phyloP scores from a whole-genome alignment of 129 eudicot species.

The Flaveria ramosissima region DNA sequence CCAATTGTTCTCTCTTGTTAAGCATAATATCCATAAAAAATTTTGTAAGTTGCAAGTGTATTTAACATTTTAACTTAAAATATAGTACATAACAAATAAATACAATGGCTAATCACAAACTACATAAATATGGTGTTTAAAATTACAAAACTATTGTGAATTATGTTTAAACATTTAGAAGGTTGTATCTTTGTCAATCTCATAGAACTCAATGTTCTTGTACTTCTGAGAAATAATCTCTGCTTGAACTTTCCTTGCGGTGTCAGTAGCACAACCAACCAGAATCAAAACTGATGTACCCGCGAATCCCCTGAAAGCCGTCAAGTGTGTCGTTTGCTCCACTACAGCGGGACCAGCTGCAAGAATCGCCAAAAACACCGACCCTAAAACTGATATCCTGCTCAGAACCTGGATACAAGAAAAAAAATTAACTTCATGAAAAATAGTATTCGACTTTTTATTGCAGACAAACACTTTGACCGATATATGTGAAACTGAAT shows the following conservation, averaged over 20 bases:
- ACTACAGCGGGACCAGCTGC: constrained; percentile 97
- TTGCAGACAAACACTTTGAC: too few species aligned
- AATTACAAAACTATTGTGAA: constrained; percentile 14
- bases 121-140: constrained; percentile 3
- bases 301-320: constrained; percentile 94
- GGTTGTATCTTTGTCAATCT: constrained; percentile 55
- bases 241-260: constrained; percentile 95
- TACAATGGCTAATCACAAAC: constrained; percentile 24
- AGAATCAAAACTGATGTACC: constrained; percentile 97
- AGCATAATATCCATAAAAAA: too few species aligned
- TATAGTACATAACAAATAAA: constrained; percentile 17
- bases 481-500: too few species aligned
- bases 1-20: too few species aligned
- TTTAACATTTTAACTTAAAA: neutral
- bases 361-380: constrained; percentile 91
- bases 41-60: too few species aligned
- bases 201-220: constrained; percentile 91
- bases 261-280: constrained; percentile 98
- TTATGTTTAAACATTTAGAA: constrained; percentile 20
- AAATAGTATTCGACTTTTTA: too few species aligned
- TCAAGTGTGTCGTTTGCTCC: constrained; percentile 90
- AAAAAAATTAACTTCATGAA: constrained; percentile 1
- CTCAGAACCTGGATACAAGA: constrained; percentile 68
- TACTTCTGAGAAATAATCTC: constrained; percentile 96
- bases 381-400: constrained; percentile 96